Evolutionary conservation across 345 rosid species (phyloP).

Genomic region (Eucalyptus shirleyi): DNA sequence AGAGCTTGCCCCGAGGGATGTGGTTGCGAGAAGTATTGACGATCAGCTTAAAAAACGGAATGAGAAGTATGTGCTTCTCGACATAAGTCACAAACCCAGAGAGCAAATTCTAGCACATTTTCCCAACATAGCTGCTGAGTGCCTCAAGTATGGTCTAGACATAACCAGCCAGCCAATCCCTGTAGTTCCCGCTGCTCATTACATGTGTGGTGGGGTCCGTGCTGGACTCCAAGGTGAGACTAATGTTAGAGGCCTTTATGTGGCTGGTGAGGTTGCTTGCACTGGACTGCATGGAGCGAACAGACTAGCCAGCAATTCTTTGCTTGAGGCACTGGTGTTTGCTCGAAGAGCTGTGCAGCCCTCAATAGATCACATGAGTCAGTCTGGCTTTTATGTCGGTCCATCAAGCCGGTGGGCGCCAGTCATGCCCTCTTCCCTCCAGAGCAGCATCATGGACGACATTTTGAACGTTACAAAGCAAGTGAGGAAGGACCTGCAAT

Average conservation of each 20-base stretch:
- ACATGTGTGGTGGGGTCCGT: slow-evolving; percentile 97
- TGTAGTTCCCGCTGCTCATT: slow-evolving; percentile 94
- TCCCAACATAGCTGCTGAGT: slow-evolving; percentile 87
- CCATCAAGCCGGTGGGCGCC: slow-evolving; percentile 63
- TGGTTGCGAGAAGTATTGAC: slow-evolving; percentile 92
- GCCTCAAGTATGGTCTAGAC: slow-evolving; percentile 68
- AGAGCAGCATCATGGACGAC: slow-evolving; percentile 19
- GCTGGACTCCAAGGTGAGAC: slow-evolving; percentile 92
- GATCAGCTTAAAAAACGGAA: slow-evolving; percentile 77
- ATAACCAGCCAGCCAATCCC: slow-evolving; percentile 76
- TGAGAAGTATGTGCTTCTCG: slow-evolving; percentile 75
- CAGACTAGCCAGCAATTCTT: slow-evolving; percentile 91
- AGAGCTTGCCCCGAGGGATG: slow-evolving; percentile 97
- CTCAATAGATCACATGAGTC: slow-evolving; percentile 61
- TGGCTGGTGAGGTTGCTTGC: slow-evolving; percentile 97
- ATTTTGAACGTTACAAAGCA: slow-evolving; percentile 35
- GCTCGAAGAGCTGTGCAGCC: slow-evolving; percentile 88
- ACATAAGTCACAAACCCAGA: slow-evolving; percentile 77
- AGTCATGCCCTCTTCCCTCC: slow-evolving; percentile 39
- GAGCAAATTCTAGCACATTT: slow-evolving; percentile 87
- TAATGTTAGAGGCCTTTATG: slow-evolving; percentile 76
- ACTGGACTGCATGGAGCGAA: slow-evolving; percentile 97
- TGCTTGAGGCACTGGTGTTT: slow-evolving; percentile 93
- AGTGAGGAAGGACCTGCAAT: slow-evolving; percentile 75
- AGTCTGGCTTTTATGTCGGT: slow-evolving; percentile 25